Conservation (phyloP, 805 yeast species). For the Zygoascus tannicola region DNA sequence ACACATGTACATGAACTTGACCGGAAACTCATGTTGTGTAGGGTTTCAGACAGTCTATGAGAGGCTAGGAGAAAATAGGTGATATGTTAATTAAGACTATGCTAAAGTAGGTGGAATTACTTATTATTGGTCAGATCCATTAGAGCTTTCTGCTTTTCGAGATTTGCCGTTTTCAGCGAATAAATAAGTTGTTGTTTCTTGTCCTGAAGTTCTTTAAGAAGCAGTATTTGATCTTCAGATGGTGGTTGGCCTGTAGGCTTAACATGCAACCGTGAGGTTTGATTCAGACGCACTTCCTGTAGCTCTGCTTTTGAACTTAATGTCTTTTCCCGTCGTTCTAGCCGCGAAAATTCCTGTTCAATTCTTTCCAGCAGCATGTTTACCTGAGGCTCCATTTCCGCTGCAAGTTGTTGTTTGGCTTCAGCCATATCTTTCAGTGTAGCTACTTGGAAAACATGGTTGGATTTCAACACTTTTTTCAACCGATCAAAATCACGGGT, state of each 20-base stretch:
- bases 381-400: conserved; percentile 24
- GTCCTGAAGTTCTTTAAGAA: conserved; percentile 15
- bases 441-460: conserved; percentile 24
- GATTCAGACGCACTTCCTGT: conserved; percentile 22
- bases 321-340: conserved; percentile 21
- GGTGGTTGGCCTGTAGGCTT: conserved; percentile 7
- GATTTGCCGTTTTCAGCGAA: conserved; percentile 16
- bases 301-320: conserved; percentile 21
- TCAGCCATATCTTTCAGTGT: conserved; percentile 21
- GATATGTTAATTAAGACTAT: too few species aligned
- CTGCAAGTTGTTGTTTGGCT: conserved; percentile 18
- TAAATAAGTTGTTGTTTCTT: conserved; percentile 16
- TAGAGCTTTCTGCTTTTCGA: conserved; percentile 17
- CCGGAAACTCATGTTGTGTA: conserved; percentile 29
- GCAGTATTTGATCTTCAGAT: conserved; percentile 10
- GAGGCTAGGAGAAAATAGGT: too few species aligned
- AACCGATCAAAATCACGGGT: conserved; percentile 18
- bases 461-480: conserved; percentile 15
- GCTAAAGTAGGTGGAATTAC: too few species aligned
- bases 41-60: too few species aligned
- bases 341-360: conserved; percentile 18
- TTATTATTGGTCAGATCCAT: too few species aligned
- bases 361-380: conserved; percentile 16
- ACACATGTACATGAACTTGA: conserved; percentile 13
- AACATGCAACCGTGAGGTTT: conserved; percentile 7